Evolutionary conservation across 2,329 filamentous ascomycete genomes (phyloP), one percentile per base, ranked within the genome.

Genomic region (Fusarium staphyleae): DNA sequence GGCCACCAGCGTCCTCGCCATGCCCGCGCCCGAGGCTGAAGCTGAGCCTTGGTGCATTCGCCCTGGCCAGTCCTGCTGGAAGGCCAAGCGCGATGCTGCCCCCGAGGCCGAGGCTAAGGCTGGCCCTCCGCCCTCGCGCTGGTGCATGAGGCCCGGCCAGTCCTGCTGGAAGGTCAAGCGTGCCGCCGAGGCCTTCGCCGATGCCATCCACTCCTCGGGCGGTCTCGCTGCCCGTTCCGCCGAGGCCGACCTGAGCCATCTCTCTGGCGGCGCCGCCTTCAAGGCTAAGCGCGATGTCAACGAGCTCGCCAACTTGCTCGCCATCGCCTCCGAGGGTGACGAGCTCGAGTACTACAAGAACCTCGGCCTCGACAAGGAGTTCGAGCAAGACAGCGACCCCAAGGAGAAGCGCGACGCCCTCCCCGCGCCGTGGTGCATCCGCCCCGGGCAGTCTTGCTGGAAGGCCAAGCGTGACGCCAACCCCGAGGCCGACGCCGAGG

Each of bases 81-180:
- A 62, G 56, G 12, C 55, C 18, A 57, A 60, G 30, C 46, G 56
- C 7, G 59, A 65, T 1, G 60, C 66, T 35, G 52, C 51, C 28
- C 50, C 67, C 35, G 65, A 66, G 29, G 39, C 63, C 5, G 63
- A 58, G 26, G 59, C 64, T 13, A 58, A 66, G n/a, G n/a, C n/a
- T n/a, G n/a, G n/a, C n/a, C n/a, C n/a, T n/a, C n/a, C n/a, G n/a
- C n/a, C n/a, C 19, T 22, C 19, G 35, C 66, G 68, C 5, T 71
- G 70, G 60, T 79, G 78, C 65, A 59, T 71, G 56, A 66, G 69
- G 30, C 69, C 68, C 24, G 77, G 77, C 28, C 69, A 74, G 52
- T 62, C 69, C n/a, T 80, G 78, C 72, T 69, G 67, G 65, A 75
- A 76, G 61, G 70, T 69, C 48, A 77, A 74, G 67, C 74, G 74